phyloP scores from a whole-genome alignment of 441 rosid genomes.

The Macaranga tanarius region DNA sequence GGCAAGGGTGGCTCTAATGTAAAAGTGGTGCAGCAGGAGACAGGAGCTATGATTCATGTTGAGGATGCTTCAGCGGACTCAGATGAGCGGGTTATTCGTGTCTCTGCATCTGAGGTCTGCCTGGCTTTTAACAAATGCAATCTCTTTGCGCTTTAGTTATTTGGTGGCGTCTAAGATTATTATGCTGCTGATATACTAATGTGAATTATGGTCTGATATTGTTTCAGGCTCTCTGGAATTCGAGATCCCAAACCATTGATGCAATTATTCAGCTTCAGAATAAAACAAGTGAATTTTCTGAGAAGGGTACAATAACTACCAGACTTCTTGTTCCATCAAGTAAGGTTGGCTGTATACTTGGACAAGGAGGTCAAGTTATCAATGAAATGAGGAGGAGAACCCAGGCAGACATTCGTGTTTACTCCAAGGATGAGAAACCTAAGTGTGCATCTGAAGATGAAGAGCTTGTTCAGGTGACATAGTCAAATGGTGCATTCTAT shows the following conservation, averaged over 20 bases:
- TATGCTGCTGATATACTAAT: not conserved
- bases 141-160: not conserved
- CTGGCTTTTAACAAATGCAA: slow-evolving; percentile 1
- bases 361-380: slow-evolving; percentile 64
- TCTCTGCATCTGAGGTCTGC: slow-evolving; percentile 55
- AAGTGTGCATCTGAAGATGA: slow-evolving; percentile 59
- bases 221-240: slow-evolving; percentile 47
- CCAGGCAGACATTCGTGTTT: slow-evolving; percentile 54
- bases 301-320: slow-evolving; percentile 44
- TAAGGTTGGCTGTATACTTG: slow-evolving; percentile 61
- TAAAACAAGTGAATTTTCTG: slow-evolving; percentile 50
- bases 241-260: slow-evolving; percentile 53
- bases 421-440: slow-evolving; percentile 54
- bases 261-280: slow-evolving; percentile 59
- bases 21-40: slow-evolving; percentile 50
- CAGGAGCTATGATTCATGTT: slow-evolving; percentile 56
- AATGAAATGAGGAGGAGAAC: slow-evolving; percentile 68
- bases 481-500: slow-evolving; percentile 13
- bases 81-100: slow-evolving; percentile 51
- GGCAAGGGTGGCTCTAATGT: slow-evolving; percentile 62
- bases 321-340: slow-evolving; percentile 61
- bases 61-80: slow-evolving; percentile 47
- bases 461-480: slow-evolving; percentile 61
- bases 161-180: slow-evolving; percentile 3
- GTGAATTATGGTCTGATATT: slow-evolving; percentile 6